These are phyloP conservation scores for Sanguinoderma infundibulare DNA, from an alignment of 1,284 basidiomycete species.

Conservation along the genomic window DNA sequence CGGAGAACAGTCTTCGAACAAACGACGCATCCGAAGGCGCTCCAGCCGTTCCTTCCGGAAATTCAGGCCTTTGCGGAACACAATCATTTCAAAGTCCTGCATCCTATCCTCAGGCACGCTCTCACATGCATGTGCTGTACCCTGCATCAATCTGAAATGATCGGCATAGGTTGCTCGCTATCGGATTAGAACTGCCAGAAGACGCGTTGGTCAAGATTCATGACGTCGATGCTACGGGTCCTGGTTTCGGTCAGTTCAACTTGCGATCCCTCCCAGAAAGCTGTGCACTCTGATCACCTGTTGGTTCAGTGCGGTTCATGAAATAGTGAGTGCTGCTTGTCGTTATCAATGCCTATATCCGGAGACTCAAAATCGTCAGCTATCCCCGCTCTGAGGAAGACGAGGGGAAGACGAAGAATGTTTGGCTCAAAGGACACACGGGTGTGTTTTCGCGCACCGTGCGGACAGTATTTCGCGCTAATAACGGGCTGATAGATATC, in stretches of 20 bases:
- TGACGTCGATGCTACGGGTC: slow-evolving; percentile 22
- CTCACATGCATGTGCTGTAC: neutral
- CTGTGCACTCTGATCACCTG: neutral
- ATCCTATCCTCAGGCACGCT: slow-evolving; percentile 31
- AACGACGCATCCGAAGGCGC: slow-evolving; percentile 36
- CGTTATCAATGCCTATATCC: too few relatives aligned
- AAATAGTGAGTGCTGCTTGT: slow-evolving; percentile 35
- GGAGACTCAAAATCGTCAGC: slow-evolving; percentile 20
- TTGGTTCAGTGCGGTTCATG: slow-evolving; percentile 36
- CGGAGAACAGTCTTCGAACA: slow-evolving; percentile 14
- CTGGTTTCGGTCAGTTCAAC: slow-evolving; percentile 31
- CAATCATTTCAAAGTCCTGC: slow-evolving; percentile 35
- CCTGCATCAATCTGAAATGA: neutral
- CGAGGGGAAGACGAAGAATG: slow-evolving; percentile 52
- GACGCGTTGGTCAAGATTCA: slow-evolving; percentile 39
- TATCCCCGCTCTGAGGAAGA: slow-evolving; percentile 47
- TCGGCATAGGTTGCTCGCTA: slow-evolving; percentile 45
- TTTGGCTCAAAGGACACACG: slow-evolving; percentile 68
- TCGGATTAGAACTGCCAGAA: slow-evolving; percentile 40
- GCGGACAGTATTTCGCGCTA: neutral
- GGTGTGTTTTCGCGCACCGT: slow-evolving; percentile 20
- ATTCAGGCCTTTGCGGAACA: slow-evolving; percentile 38
- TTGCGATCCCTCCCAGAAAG: neutral
- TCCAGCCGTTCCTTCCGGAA: slow-evolving; percentile 45
- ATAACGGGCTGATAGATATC: slow-evolving; percentile 44